Evolutionary conservation across 345 rosid genomes (phyloP).

Genomic region (Syzygium aqueum): DNA sequence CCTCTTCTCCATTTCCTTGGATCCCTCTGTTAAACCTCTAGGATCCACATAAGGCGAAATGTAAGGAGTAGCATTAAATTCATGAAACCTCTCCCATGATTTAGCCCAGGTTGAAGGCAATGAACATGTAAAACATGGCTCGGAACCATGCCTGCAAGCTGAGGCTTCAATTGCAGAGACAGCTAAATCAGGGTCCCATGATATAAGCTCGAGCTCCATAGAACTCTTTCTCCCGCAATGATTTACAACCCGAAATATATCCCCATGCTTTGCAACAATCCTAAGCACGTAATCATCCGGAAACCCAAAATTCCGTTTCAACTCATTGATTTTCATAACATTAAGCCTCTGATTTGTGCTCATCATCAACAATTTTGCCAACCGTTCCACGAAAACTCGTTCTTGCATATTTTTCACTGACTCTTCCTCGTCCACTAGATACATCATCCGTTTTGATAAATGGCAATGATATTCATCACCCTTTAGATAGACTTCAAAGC

Average conservation of each 20-base stretch:
- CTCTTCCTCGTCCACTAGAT: slow-evolving; percentile 77
- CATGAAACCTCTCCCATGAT: slow-evolving; percentile 63
- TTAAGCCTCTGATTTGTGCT: slow-evolving; percentile 64
- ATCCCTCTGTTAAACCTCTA: slow-evolving; percentile 35
- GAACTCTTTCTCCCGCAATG: slow-evolving; percentile 77
- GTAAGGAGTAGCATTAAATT: slow-evolving; percentile 65
- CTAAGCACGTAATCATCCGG: slow-evolving; percentile 81
- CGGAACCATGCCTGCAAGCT: slow-evolving; percentile 32
- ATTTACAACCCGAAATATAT: slow-evolving; percentile 54
- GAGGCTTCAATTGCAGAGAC: slow-evolving; percentile 65
- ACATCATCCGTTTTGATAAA: slow-evolving; percentile 65
- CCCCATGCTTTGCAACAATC: slow-evolving; percentile 53
- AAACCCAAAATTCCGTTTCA: slow-evolving; percentile 69
- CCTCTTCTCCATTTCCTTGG: slow-evolving; percentile 79
- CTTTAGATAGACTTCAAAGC: slow-evolving; percentile 58
- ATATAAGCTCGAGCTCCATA: slow-evolving; percentile 81
- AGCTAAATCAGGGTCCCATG: slow-evolving; percentile 61
- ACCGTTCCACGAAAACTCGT: slow-evolving; percentile 36
- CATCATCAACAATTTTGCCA: slow-evolving; percentile 83
- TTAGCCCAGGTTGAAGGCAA: slow-evolving; percentile 72
- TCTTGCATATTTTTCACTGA: slow-evolving; percentile 58
- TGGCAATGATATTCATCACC: slow-evolving; percentile 57
- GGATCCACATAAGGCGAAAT: slow-evolving; percentile 57
- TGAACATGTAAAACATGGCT: slow-evolving; percentile 55
- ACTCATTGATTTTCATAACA: slow-evolving; percentile 58